Conservation (phyloP, 2,329 filamentous ascomycete genomes). For the Calcarisporium arbuscula region DNA sequence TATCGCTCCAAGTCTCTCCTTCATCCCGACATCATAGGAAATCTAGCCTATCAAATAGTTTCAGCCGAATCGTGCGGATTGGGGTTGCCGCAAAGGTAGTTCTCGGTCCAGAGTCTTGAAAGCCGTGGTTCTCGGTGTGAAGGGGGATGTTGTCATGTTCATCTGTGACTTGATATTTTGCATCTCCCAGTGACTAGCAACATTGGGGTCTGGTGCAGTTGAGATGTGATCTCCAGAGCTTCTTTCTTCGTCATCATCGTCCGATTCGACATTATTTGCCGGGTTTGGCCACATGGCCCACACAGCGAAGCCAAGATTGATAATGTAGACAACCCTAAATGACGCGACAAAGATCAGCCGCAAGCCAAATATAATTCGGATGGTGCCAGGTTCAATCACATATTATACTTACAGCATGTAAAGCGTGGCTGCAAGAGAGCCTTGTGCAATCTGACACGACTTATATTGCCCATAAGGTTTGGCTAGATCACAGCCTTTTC, state of each 20-base stretch:
- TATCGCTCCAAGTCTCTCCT: no score
- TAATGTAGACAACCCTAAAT: slow-evolving; percentile 52
- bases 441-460: slow-evolving; percentile 64
- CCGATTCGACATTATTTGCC: slow-evolving; percentile 39
- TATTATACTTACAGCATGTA: slow-evolving; percentile 68
- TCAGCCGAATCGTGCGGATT: no score
- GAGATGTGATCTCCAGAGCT: slow-evolving; percentile 13
- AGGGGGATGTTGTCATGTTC: slow-evolving; percentile 31
- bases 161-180: slow-evolving; percentile 37
- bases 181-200: slow-evolving; percentile 52
- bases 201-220: slow-evolving; percentile 26
- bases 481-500: slow-evolving; percentile 60
- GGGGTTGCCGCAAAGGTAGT: slow-evolving; percentile 39
- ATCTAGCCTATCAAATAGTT: no score
- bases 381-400: background rate
- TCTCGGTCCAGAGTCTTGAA: slow-evolving; percentile 58
- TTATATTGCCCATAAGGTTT: slow-evolving; percentile 44
- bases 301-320: slow-evolving; percentile 52
- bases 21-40: no score
- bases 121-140: slow-evolving; percentile 60
- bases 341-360: slow-evolving; percentile 6
- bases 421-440: slow-evolving; percentile 56
- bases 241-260: slow-evolving; percentile 35
- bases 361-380: background rate
- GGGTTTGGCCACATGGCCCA: slow-evolving; percentile 54